Evolutionary conservation across 2,329 filamentous ascomycete species (phyloP).

Genomic region (Coniochaeta pulveracea): DNA sequence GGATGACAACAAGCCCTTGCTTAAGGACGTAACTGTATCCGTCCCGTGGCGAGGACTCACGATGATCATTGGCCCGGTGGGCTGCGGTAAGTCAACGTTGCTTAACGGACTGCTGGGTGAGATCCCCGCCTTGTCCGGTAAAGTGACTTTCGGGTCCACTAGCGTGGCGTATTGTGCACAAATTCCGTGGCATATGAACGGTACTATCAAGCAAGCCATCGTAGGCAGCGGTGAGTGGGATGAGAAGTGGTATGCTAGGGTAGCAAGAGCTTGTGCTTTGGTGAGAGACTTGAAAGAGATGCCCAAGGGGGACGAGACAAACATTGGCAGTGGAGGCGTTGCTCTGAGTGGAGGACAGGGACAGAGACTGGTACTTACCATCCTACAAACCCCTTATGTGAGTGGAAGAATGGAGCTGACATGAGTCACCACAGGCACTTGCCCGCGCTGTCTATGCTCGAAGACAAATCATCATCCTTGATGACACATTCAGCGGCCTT

Average conservation of each 20-base stretch:
- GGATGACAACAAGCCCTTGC: constrained; percentile 9
- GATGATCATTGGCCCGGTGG: constrained; percentile 28
- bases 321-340: constrained; percentile 16
- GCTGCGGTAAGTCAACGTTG: constrained; percentile 30
- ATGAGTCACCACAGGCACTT: constrained; percentile 24
- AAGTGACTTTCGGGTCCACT: constrained; percentile 12
- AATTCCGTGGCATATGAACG: constrained; percentile 29
- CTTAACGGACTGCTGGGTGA: constrained; percentile 27
- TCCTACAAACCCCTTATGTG: neutral
- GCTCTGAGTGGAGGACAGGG: constrained; percentile 19
- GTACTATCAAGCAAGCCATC: constrained; percentile 26
- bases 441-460: constrained; percentile 34
- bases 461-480: constrained; percentile 27
- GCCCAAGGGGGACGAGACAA: constrained; percentile 13
- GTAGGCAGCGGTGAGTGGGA: constrained; percentile 17
- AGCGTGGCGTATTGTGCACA: constrained; percentile 30
- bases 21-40: constrained; percentile 7
- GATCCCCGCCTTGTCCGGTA: constrained; percentile 14
- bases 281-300: constrained; percentile 14
- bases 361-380: constrained; percentile 14
- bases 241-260: constrained; percentile 15
- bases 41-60: constrained; percentile 12
- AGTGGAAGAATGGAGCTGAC: neutral
- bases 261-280: constrained; percentile 16
- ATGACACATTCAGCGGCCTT: constrained; percentile 33